Percentiles rank a stretch among this genome's conserved stretches.
phyloP scores from a whole-genome alignment of 306 rosid genomes.

The Prunus mume region DNA sequence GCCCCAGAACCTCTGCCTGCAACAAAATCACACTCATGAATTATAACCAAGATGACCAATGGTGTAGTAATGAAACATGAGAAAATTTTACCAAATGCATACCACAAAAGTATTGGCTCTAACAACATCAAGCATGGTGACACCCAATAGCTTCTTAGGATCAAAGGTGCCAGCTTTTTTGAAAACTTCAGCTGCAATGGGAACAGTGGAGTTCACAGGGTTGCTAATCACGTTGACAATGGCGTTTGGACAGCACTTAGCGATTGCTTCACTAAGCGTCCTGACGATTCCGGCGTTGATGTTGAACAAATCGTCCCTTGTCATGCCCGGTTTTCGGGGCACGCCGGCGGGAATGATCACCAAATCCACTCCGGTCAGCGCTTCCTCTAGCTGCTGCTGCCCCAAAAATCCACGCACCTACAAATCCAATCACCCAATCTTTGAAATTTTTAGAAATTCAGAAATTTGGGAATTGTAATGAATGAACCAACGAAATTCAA shows the following conservation, averaged over 20 bases:
- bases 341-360: constrained; percentile 92
- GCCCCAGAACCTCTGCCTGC: constrained; percentile 93
- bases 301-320: constrained; percentile 92
- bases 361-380: constrained; percentile 85
- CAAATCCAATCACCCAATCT: background rate
- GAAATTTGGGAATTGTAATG: background rate
- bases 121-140: constrained; percentile 87
- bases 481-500: background rate
- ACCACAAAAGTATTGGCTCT: constrained; percentile 99
- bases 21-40: background rate
- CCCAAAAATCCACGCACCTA: constrained; percentile 96
- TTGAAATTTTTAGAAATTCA: background rate
- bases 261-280: constrained; percentile 83
- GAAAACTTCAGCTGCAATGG: constrained; percentile 94
- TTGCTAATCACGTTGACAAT: constrained; percentile 93
- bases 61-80: background rate
- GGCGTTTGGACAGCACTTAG: constrained; percentile 84
- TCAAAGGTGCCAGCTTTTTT: constrained; percentile 88
- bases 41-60: background rate
- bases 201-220: constrained; percentile 94
- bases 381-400: constrained; percentile 76
- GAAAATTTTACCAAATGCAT: constrained; percentile 10
- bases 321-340: constrained; percentile 97
- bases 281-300: constrained; percentile 96
- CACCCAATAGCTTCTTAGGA: constrained; percentile 81